phyloP scores from a whole-genome alignment of 1,284 basidiomycete genomes.

The Ustilago cynodontis region DNA sequence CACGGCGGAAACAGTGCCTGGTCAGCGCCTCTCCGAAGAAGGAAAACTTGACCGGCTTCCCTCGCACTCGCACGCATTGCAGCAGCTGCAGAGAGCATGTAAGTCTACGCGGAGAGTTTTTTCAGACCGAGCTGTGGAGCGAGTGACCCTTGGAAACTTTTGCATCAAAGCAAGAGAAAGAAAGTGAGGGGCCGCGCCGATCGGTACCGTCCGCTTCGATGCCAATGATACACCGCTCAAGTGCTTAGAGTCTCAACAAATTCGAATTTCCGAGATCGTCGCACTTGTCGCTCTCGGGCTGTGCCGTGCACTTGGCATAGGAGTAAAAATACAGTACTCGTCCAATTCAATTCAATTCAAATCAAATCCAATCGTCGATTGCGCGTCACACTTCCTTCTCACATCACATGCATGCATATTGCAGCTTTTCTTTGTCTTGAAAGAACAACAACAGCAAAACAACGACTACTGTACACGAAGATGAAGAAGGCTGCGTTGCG shows the following conservation, averaged over 20 bases:
- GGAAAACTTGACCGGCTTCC: not conserved
- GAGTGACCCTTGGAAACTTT: not conserved
- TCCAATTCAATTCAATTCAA: too few relatives aligned
- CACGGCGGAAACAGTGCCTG: not conserved
- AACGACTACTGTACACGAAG: too few relatives aligned
- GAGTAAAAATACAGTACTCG: not conserved
- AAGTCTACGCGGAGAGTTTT: not conserved
- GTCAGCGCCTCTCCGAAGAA: not conserved
- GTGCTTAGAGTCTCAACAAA: not conserved
- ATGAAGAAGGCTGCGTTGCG: not conserved
- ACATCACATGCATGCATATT: too few relatives aligned
- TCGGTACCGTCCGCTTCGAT: not conserved
- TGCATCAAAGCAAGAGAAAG: not conserved
- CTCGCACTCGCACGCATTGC: not conserved
- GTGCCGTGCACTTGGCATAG: not conserved
- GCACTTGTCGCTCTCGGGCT: not conserved
- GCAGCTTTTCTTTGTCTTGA: too few relatives aligned
- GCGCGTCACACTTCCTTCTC: slow-evolving; percentile 1
- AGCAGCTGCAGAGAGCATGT: not conserved
- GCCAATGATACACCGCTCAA: not conserved
- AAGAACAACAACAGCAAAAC: too few relatives aligned
- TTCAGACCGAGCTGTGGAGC: not conserved
- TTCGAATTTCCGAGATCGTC: not conserved
- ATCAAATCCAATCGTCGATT: not conserved
- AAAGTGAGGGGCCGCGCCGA: not conserved